Percentiles rank a stretch among this genome's conserved stretches.
Conservation (phyloP, 768 basidiomycete genomes). For the Russula brevipes region DNA sequence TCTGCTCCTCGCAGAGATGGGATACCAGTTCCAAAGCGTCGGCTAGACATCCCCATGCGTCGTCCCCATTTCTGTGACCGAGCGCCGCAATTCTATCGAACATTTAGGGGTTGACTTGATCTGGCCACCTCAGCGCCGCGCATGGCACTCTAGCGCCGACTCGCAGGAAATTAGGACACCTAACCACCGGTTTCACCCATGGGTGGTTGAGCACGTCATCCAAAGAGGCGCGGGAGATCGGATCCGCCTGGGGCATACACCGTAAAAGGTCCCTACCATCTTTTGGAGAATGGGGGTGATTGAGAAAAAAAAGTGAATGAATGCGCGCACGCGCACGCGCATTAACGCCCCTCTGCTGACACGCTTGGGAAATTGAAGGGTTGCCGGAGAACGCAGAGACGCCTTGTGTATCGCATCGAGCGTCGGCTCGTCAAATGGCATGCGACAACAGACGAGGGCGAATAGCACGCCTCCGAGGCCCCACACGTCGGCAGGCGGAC, state of each 20-base stretch:
- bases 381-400: neutral
- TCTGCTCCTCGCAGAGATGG: neutral
- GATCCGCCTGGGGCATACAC: neutral
- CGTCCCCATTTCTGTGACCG: neutral
- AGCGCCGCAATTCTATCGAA: neutral
- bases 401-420: neutral
- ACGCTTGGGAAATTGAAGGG: neutral
- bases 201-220: neutral
- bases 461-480: constrained; percentile 10
- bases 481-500: constrained; percentile 8
- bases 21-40: constrained; percentile 3
- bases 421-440: neutral
- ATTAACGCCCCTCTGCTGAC: constrained; percentile 2
- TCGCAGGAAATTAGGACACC: neutral
- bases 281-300: neutral
- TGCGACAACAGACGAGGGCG: neutral
- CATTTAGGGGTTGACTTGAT: neutral
- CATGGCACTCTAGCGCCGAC: neutral
- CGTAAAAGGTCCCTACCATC: constrained; percentile 5
- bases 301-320: neutral
- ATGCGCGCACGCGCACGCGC: neutral
- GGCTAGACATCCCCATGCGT: neutral
- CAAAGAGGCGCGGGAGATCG: neutral
- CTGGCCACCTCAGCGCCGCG: constrained; percentile 4
- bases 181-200: neutral